Evolutionary conservation across 2,329 filamentous ascomycete species (phyloP), one percentile per base, ranked within the genome.

Genomic region (Cladorrhinum sp.): DNA sequence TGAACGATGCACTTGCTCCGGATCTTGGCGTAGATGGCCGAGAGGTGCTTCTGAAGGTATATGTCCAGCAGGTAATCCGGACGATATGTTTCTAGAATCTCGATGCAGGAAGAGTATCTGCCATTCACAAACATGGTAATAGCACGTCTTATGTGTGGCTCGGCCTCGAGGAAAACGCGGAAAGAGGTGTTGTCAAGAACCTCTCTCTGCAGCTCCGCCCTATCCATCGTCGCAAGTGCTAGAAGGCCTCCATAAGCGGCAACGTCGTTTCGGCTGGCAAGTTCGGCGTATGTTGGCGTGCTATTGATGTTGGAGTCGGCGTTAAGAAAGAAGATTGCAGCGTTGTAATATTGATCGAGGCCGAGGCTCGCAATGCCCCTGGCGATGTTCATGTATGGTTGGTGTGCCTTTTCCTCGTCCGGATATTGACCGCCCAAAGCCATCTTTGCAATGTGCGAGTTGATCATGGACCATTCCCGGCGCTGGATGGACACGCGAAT

Each of bases 61-160:
- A 96, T 79, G 71, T 99, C 95, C 4, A 98, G 85, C n/a, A 93
- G 81, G 73, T 95, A 98, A 74, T 99, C 95, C 36, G 86, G 78
- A 55, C 87, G 87, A 74, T 95, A 94, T 4, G 86, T 83, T 69
- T 95, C 90, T 0, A 99, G 82, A 36, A 94, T 91, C 52, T 86
- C 83, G 50, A 99, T 80, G 73, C 94, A 98, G 49, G 85, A 84
- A 9, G 90, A 89, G 75, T 97, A 99, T 69, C 96, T 91, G 63
- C 91, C 92, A 67, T 90, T 92, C 68, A 94, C 91, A 77, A 97
- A 99, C 72, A 91, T 88, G 7, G 85, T 86, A 68, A 99, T 90
- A 12, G 95, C 94, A 61, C 93, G 93, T 65, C 95, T 90, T 64
- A 99, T 90, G 70, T 98, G 94, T 2, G 94, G 92, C 75, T 98